Conservation (phyloP, 2,329 filamentous ascomycete species). For the Cordyceps tenuipes region DNA sequence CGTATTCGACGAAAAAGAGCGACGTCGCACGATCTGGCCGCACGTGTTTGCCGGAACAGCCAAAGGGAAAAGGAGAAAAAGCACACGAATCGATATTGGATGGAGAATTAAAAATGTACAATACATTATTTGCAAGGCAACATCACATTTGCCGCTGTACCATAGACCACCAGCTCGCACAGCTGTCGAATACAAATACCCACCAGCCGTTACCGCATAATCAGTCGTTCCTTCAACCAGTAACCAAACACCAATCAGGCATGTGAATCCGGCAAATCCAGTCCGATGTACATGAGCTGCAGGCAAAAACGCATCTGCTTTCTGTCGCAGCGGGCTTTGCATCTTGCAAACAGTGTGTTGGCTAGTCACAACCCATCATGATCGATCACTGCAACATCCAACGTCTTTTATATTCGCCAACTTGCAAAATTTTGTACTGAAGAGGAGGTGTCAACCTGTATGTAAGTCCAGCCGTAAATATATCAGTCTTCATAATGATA, state of each 20-base stretch:
- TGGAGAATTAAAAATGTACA: not conserved
- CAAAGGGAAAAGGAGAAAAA: not conserved
- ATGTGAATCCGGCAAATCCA: not conserved
- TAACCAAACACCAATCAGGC: not conserved
- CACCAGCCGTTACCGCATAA: not conserved
- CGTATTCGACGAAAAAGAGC: not conserved
- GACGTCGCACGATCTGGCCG: not conserved
- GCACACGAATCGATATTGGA: not conserved
- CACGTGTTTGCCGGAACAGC: not conserved
- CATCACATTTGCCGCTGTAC: conserved; percentile 1
- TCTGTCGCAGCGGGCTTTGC: not conserved
- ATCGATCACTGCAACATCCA: not conserved
- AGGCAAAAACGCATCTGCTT: not conserved
- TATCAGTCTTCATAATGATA: not conserved
- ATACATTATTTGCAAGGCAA: not conserved
- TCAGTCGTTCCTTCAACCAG: not conserved
- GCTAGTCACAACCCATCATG: not conserved
- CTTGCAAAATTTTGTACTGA: not conserved
- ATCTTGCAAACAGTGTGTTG: not conserved
- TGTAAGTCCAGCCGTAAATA: conserved; percentile 2
- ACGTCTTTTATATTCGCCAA: not conserved
- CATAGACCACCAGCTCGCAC: not conserved
- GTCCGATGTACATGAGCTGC: not conserved
- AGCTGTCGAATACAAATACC: conserved; percentile 4
- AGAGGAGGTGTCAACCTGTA: not conserved